Base-by-base conservation (phyloP, 257 asterid species). In the Solanum chiquidenum region DNA sequence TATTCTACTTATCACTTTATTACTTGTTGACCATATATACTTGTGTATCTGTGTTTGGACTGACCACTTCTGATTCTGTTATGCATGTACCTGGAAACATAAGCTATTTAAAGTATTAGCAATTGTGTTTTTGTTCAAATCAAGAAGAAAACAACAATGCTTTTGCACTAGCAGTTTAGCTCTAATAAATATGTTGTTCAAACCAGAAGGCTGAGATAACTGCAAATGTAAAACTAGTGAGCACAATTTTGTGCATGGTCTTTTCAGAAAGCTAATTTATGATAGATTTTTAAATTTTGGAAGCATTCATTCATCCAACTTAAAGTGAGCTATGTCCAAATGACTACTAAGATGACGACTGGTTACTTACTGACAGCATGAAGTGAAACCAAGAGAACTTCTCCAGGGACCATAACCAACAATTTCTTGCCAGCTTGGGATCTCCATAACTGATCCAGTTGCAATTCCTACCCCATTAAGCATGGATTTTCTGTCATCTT, bases 351-450 rank as follows among this genome's bases (percentile, higher is more conserved):
- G 20, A 12, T 75, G 58, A 31, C 55, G 55, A 46, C 18, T 72
- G 29, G 8, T 16, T 11, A 92, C 98, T 93, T 92, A 94, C 98
- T 90, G 38, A 95, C 90, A 69, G 96, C 94, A 89, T 95, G 97
- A 83, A 95, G 94, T 55, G 95, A 94, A 89, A 95, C 98, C 90
- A 95, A 89, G 84, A 95, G 93, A 29, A 94, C 95, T 90, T 94
- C 94, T 83, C 97, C 98, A 0, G 98, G 98, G 38, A 89, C 91
- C 96, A 92, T 92, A 58, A 92, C 85, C n/a, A 94, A 33, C 86
- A 94, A 92, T 9, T 92, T 58, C 85, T 94, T 95, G 80, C 98
- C 98, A 5, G 96, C 91, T 88, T 90, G 88, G 73, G 98, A 95
- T 31, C 93, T 91, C 91, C 91, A 94, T 89, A 21, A 92, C 91